Conservation (phyloP, 2,329 filamentous ascomycete species). For the Fusarium redolens region DNA sequence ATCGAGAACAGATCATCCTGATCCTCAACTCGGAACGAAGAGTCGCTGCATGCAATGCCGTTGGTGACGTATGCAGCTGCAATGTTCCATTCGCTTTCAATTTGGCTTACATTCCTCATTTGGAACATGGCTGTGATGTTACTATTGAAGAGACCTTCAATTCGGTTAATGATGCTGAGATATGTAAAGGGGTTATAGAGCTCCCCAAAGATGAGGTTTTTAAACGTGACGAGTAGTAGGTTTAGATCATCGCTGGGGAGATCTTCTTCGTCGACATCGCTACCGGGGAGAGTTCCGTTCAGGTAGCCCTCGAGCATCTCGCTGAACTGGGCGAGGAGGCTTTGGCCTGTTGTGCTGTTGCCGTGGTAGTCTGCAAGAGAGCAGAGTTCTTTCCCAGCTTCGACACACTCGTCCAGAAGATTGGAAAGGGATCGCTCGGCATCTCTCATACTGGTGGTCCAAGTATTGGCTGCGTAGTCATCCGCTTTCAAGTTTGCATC, state of each 20-base stretch:
- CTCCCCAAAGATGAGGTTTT: not conserved
- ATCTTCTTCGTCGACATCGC: not conserved
- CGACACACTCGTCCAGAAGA: constrained; percentile 2
- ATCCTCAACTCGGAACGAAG: not conserved
- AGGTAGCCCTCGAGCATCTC: not conserved
- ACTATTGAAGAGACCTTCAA: not conserved
- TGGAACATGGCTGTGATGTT: not conserved
- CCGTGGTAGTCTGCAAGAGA: not conserved
- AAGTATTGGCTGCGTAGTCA: not conserved
- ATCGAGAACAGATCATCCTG: constrained; percentile 5
- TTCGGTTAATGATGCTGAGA: not conserved
- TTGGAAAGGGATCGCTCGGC: not conserved
- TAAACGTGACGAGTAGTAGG: not conserved
- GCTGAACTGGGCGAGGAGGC: not conserved
- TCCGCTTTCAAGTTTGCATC: constrained; percentile 27
- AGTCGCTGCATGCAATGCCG: not conserved
- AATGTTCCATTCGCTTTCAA: not conserved
- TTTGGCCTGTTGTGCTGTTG: not conserved
- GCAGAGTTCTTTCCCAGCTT: not conserved
- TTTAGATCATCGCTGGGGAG: not conserved
- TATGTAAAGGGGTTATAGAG: not conserved
- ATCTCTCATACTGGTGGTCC: not conserved
- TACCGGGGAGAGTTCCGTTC: not conserved
- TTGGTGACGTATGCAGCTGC: not conserved
- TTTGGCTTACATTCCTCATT: accelerated